Percentiles rank a stretch among this genome's conserved stretches.
phyloP scores from a whole-genome alignment of 306 rosid genomes.

The Comarum palustre region DNA sequence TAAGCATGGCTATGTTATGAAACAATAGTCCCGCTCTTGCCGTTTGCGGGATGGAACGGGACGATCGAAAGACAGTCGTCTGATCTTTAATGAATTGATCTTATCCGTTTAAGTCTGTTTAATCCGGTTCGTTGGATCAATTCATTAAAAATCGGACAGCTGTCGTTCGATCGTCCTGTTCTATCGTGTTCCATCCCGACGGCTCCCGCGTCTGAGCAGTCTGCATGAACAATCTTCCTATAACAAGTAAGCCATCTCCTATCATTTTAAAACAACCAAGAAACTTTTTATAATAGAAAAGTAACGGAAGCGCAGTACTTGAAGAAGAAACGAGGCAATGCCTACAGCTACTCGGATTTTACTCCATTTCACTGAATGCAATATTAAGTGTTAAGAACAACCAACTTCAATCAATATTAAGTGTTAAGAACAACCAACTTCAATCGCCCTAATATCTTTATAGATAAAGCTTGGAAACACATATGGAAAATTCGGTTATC shows the following conservation, averaged over 20 bases:
- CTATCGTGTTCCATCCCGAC: too few relatives aligned
- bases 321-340: conserved; percentile 3
- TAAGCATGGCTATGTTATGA: not conserved
- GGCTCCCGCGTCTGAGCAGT: too few relatives aligned
- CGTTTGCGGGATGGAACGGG: too few relatives aligned
- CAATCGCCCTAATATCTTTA: conserved; percentile 9
- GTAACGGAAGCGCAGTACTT: not conserved
- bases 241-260: not conserved
- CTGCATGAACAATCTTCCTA: not conserved
- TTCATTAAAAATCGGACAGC: too few relatives aligned
- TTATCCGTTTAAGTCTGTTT: too few relatives aligned
- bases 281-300: not conserved
- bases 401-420: conserved; percentile 4
- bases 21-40: too few relatives aligned
- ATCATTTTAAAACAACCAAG: not conserved
- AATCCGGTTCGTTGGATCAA: too few relatives aligned
- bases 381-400: conserved; percentile 1
- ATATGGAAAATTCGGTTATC: not conserved
- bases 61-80: too few relatives aligned
- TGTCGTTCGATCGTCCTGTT: too few relatives aligned
- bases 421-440: not conserved
- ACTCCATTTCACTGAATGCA: conserved; percentile 15
- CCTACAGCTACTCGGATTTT: conserved; percentile 8
- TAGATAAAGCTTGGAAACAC: conserved; percentile 14
- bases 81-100: too few relatives aligned